Evolutionary conservation across 371 early-diverging fungal species (phyloP).

Genomic region (Capillidium heterosporum): DNA sequence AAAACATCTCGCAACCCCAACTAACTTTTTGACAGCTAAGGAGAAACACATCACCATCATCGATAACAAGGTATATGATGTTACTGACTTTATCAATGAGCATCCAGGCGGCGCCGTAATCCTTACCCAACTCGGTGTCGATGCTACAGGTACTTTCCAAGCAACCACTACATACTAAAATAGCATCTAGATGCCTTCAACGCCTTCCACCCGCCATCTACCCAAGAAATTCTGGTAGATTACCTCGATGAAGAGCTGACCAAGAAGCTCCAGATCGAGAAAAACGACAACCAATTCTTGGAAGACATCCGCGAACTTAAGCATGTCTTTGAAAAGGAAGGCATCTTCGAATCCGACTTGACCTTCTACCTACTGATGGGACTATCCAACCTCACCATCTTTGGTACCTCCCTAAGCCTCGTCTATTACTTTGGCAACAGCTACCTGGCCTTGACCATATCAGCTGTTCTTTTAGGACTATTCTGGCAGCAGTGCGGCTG

Average conservation of each 20-base stretch:
- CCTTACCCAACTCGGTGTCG: constrained; percentile 59
- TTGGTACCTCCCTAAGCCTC: constrained; percentile 27
- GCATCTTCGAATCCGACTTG: constrained; percentile 45
- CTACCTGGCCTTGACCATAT: constrained; percentile 23
- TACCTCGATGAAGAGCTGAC: constrained; percentile 61
- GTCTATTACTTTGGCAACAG: constrained; percentile 10
- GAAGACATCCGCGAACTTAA: constrained; percentile 46
- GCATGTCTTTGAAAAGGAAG: constrained; percentile 28
- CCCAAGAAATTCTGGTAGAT: constrained; percentile 51
- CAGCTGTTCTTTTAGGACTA: constrained; percentile 43
- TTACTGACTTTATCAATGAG: constrained; percentile 55
- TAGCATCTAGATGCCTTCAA: constrained; percentile 61
- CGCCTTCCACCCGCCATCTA: constrained; percentile 57
- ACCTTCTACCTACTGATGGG: constrained; percentile 48
- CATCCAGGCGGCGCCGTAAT: constrained; percentile 78
- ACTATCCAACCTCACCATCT: constrained; percentile 29
- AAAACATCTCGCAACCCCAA: too few relatives aligned
- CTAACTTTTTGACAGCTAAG: too few relatives aligned
- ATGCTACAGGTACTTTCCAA: constrained; percentile 48
- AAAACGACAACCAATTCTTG: constrained; percentile 16
- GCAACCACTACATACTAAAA: neutral
- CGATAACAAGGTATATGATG: constrained; percentile 71
- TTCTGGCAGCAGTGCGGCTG: constrained; percentile 83
- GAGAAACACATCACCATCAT: constrained; percentile 38
- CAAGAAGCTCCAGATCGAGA: neutral